Conservation (phyloP, 148 eudicot genomes). For the Cornus florida region DNA sequence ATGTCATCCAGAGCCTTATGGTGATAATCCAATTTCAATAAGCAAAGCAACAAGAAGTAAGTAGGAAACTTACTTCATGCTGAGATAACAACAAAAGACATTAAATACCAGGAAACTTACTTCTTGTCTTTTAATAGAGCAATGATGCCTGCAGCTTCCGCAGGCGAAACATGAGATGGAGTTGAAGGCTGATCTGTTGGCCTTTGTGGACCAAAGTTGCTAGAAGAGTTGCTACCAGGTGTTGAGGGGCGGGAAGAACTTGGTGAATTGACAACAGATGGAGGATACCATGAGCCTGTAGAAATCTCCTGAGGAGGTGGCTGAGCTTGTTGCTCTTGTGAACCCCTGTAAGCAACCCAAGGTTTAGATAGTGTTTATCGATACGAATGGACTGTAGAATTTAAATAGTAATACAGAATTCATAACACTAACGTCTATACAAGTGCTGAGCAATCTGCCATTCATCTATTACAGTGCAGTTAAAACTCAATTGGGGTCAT, state of each 20-base stretch:
- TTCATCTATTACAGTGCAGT: too few species aligned
- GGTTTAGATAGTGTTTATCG: neutral
- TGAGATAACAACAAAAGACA: too few species aligned
- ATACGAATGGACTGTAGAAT: neutral
- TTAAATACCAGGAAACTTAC: constrained; percentile 27
- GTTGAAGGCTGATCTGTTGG: constrained; percentile 57
- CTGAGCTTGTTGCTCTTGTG: constrained; percentile 77
- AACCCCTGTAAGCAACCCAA: constrained; percentile 55
- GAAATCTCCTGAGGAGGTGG: constrained; percentile 60
- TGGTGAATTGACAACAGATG: constrained; percentile 55
- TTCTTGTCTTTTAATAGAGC: constrained; percentile 68
- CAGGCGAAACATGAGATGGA: constrained; percentile 74
- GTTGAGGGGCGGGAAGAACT: constrained; percentile 73
- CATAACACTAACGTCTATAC: too few species aligned
- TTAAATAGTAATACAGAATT: neutral
- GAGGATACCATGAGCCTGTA: constrained; percentile 76
- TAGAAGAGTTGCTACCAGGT: constrained; percentile 45
- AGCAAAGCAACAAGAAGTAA: neutral
- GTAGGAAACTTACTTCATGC: neutral
- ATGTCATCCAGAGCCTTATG: too few species aligned
- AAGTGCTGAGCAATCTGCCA: too few species aligned
- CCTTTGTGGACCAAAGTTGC: constrained; percentile 14
- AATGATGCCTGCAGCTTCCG: constrained; percentile 89
- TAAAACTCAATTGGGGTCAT: too few species aligned
- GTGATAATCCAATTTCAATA: neutral